Conservation (phyloP, 176 grass and related monocot genomes). For the Zoysia japonica region DNA sequence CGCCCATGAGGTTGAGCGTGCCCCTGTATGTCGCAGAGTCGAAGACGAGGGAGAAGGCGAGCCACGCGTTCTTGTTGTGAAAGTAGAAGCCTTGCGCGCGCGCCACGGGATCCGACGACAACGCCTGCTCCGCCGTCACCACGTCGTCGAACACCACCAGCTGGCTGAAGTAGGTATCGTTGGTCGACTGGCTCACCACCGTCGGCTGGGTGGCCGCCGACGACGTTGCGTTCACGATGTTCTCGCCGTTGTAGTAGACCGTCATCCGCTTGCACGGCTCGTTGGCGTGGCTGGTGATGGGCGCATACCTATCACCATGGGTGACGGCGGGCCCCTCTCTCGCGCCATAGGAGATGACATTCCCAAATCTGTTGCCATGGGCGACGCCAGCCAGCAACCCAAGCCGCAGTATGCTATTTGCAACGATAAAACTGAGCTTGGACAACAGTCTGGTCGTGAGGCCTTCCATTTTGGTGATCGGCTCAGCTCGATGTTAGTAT, state of each 20-base stretch:
- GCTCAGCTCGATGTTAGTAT: no score
- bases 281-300: slow-evolving; percentile 1
- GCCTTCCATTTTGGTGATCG: neutral
- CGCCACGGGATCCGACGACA: slow-evolving; percentile 32
- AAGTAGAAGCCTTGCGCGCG: slow-evolving; percentile 47
- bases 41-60: slow-evolving; percentile 15
- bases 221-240: slow-evolving; percentile 40
- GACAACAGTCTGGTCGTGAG: neutral
- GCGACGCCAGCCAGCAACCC: neutral
- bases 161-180: slow-evolving; percentile 37
- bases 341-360: no score
- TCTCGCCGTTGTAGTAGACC: slow-evolving; percentile 25
- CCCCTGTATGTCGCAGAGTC: slow-evolving; percentile 41
- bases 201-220: neutral
- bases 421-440: neutral
- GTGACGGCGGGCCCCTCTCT: neutral
- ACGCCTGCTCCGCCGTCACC: slow-evolving; percentile 14
- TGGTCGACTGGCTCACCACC: no score
- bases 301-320: neutral
- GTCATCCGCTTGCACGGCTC: slow-evolving; percentile 29
- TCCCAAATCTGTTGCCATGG: no score
- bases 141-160: slow-evolving; percentile 48
- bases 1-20: slow-evolving; percentile 48
- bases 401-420: neutral
- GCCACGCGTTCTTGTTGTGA: slow-evolving; percentile 29